These are phyloP conservation scores for Citrullus mucosospermus DNA, from an alignment of 306 rosid genomes.

Conservation along the genomic window DNA sequence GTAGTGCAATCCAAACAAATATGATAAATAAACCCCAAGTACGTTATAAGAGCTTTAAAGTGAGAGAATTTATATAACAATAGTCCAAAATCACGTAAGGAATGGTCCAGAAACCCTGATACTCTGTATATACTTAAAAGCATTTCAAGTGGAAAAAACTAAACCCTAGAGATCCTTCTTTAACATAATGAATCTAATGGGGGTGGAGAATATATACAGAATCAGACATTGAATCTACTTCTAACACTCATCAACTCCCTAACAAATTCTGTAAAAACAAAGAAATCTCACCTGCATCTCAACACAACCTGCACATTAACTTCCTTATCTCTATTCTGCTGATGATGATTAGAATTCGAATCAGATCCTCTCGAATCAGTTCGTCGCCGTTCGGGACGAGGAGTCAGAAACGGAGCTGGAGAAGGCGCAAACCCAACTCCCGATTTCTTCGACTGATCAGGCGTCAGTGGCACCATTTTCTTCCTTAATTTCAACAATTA, in stretches of 20 bases:
- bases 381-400: conserved; percentile 81
- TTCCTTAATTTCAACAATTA: background rate
- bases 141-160: background rate
- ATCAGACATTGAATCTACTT: background rate
- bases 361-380: conserved; percentile 48
- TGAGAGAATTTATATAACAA: background rate
- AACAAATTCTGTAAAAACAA: background rate
- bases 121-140: background rate
- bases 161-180: background rate
- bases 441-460: conserved; percentile 64
- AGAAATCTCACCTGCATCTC: conserved; percentile 64
- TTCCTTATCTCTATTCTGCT: conserved; percentile 58
- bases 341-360: conserved; percentile 29
- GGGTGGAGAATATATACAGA: background rate
- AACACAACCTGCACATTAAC: conserved; percentile 73
- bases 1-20: background rate
- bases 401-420: conserved; percentile 79
- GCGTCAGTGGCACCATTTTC: conserved; percentile 44
- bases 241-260: background rate
- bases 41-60: background rate
- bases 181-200: background rate
- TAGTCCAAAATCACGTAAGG: no score
- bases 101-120: background rate
- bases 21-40: background rate
- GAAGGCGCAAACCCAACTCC: conserved; percentile 56